Base-by-base conservation (phyloP, 345 rosid species). In the Nasturtium officinale region DNA sequence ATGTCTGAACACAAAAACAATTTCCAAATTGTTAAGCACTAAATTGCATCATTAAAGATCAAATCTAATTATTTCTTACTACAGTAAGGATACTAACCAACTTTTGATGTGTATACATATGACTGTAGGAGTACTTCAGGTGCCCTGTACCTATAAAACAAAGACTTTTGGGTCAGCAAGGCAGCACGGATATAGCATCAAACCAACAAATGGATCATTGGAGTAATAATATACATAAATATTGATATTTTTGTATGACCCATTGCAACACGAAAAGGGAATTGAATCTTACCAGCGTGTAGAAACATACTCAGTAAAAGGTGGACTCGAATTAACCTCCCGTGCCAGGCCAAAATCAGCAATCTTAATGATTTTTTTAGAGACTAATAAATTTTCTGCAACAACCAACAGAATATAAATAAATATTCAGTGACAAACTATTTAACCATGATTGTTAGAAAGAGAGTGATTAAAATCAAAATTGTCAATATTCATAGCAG, bases 341-440 rank as follows among this genome's bases (percentile, higher is more conserved):
- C 99, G 85, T 42, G 96, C 99, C 74, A 95, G 91, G 54, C 99
- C 99, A 78, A 95, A 91, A 85, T 95, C 99, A 79, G 99, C 99
- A 82, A 95, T 82, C 79, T 95, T 95, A 62, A 95, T 84, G 30
- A 77, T 50, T 43, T 80, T 87, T 82, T 91, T 95, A 9, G 96
- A 71, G 37, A 91, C 97, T 80, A 95, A 72, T 68, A 95, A 71
- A 71, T 95, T 95, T 80, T 95, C 99, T 95, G 87, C 53, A 77
- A 40, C 20, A 76, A 4, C 59, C 50, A 71, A 65, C 46, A 50
- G 21, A 73, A 13, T 64, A 65, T 16, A 48, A 15, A 72, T 52
- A 23, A 10, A 74, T 2, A 18, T 54, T 54, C 5, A 51, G 9
- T 60, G 42, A 9, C 62, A 45, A 65, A 51, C 50, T 26, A 35